Evolutionary conservation across 2,329 filamentous ascomycete species (phyloP), one percentile per base, ranked within the genome.

Genomic region (Trichoderma pleuroti): DNA sequence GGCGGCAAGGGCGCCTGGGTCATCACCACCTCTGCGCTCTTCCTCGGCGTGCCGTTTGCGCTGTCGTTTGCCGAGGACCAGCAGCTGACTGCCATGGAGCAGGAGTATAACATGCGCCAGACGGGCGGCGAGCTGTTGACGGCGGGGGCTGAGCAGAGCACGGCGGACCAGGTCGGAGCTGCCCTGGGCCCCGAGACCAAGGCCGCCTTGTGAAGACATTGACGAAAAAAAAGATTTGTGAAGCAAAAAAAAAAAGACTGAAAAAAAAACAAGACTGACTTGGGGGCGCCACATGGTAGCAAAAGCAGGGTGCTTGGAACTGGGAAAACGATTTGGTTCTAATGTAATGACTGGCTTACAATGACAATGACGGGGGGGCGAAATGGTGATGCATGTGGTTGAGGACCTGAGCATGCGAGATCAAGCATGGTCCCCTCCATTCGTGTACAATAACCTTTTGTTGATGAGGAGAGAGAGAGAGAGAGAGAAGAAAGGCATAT

Each of bases 51-150:
- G 65, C 96, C 96, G 70, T 98, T 94, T 86, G 94, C 94, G 71
- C 86, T 99, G 76, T 95, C 94, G 71, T 95, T 94, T 80, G 91
- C 92, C 74, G 96, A 99, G 86, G 96, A 99, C 86, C 94, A 98
- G 87, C 93, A 97, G 86, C 90, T 97, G 81, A 87, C 95, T 74
- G 95, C 97, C 86, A 97, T 98, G 93, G 96, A 99, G 89, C 90
- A 94, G 82, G 95, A 98, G 85, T 94, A 94, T 88, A 91, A 92
- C 82, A 96, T 97, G 93, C 92, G 96, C 82, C 93, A 97, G 88
- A 89, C 92, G 78, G 93, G 93, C 74, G 91, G 92, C 79, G 93
- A 97, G 80, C 80, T 89, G 46, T 77, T 90, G 72, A 88, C 86
- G 14, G 85, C 83, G 14, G 85, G 84, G 42, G 76, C 78, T 5